These are phyloP conservation scores for Trifolium subterraneum DNA, from an alignment of 306 rosid species.

Conservation along the genomic window DNA sequence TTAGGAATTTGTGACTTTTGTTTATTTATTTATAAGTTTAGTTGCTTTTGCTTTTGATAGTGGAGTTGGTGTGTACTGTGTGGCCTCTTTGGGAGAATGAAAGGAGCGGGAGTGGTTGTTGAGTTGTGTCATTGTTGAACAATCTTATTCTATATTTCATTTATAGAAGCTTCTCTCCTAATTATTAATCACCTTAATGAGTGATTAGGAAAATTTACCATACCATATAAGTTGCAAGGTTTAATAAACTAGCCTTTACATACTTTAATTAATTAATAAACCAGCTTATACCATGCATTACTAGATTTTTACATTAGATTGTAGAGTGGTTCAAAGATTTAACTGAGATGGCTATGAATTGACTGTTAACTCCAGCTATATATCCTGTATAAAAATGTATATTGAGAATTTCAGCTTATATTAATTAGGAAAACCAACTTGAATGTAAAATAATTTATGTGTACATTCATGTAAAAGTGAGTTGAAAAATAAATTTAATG, in stretches of 20 bases:
- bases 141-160: conserved; percentile 5
- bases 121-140: conserved; percentile 34
- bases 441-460: too few species aligned
- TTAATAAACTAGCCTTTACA: neutral
- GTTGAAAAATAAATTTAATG: too few species aligned
- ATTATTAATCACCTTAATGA: neutral
- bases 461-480: too few species aligned
- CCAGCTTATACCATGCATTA: neutral
- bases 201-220: neutral
- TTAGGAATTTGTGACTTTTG: neutral
- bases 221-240: neutral
- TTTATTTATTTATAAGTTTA: neutral
- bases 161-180: neutral
- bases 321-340: neutral
- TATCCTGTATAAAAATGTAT: too few species aligned
- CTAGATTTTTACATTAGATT: neutral
- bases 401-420: too few species aligned
- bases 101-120: conserved; percentile 65
- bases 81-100: conserved; percentile 51
- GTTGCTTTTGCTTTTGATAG: conserved; percentile 62
- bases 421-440: too few species aligned
- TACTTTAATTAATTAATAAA: too few species aligned
- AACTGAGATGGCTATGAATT: neutral
- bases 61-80: conserved; percentile 52
- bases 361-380: neutral